Base-by-base conservation (phyloP, 2,329 filamentous ascomycete genomes). In the Cercospora sp. region DNA sequence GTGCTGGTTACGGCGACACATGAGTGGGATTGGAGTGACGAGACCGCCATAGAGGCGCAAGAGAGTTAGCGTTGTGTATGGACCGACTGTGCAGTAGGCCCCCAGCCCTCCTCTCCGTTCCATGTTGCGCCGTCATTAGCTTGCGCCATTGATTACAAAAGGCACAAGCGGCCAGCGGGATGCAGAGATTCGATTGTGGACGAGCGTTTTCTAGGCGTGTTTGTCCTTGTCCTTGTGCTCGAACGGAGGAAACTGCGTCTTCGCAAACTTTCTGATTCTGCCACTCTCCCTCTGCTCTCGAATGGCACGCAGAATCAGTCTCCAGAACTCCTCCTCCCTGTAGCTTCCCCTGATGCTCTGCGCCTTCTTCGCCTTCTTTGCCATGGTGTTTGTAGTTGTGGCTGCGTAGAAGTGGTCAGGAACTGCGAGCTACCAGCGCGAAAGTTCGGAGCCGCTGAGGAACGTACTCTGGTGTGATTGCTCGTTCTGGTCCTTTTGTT, bases 211-310 rank as follows among this genome's bases (percentile, higher is more conserved):
- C 43, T 49, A 21, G 43, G 21, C 43, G n/a, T 4, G 9, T 49
- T 49, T 49, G 40, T 34, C 43, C 61, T 37, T 40, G 30, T 63
- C 9, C 61, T 63, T 63, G 61, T 37, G 61, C 43, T 63, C 61
- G 28, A 63, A 63, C 21, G 61, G 43, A 43, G 40, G 61, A 32
- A 32, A 63, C 5, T 12, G 61, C 40, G 26, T n/a, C 40, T 34
- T 8, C 61, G 26, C 61, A 12, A 63, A 28, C 28, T 63, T 63
- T 12, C 30, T 24, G 13, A 51, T 51, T 6, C 28, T 51, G 61
- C 61, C 61, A 24, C 12, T 26, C 40, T n/a, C 61, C n/a, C 49
- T 9, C 26, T 63, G 61, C 18, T 26, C 26, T 18, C 18, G 5
- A 10, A 63, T 63, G 40, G 61, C 61, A 1, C 1, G 12, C n/a